Evolutionary conservation across 2,329 filamentous ascomycete species (phyloP), one percentile per base, ranked within the genome.

Genomic region (Coniella lustricola): DNA sequence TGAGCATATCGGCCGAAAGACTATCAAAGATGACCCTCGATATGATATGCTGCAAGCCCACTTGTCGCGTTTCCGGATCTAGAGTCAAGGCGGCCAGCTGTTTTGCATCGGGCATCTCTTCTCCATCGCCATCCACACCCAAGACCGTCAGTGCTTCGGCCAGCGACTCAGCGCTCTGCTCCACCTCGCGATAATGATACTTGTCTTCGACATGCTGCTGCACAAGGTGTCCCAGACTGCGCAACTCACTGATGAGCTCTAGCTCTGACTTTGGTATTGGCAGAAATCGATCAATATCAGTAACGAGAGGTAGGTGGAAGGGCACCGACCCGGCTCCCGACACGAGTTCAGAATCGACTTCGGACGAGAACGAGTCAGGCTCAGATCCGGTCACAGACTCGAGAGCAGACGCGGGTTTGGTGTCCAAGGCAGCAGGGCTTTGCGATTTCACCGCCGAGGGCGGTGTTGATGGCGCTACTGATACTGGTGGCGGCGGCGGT

Each of bases 201-300:
- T 70, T 55, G 44, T 58, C 63, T 46, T 70, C 62, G 34, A 69
- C 64, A 50, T 73, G 70, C 33, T 67, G 61, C 22, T 64, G 59
- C 10, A 72, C 61, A 4, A 70, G 60, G 4, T 62, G 56, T 1
- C 59, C 58, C 3, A 72, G 48, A 1, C 64, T 58, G 3, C 58
- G 53, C 5, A 71, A 50, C 38, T 69, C 66, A 3, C 50, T 37
- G 3, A 53, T 50, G 8, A 71, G 62, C 2, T 65, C 60, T n/a
- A 60, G 57, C 48, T 72, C 67, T 0, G 68, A 60, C 1, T 56
- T 63, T 1, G 63, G 52, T 13, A 65, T 61, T 10, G 68, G 59
- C 7, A 71, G 59, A 37, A 67, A 68, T 31, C 66, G 62, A n/a
- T 56, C 55, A 7, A 71, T 22, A 12, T 17, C 45, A 14, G 37